Base-by-base conservation (phyloP, 192 early-diverging fungal species). In the Linnemannia schmuckeri region DNA sequence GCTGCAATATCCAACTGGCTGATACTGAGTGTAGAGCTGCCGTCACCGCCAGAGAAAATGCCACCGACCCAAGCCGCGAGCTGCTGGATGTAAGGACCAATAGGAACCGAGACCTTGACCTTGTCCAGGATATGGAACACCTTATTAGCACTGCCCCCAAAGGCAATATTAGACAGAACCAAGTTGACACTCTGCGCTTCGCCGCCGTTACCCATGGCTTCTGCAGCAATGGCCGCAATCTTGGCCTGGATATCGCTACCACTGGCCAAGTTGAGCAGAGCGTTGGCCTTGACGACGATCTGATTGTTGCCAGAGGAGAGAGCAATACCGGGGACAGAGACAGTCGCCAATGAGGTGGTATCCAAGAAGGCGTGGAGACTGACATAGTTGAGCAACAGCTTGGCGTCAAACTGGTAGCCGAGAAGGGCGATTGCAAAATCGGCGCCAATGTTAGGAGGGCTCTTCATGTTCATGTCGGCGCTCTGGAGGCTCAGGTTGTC, bases 131-230 rank as follows among this genome's bases (percentile, higher is more conserved):
- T 83, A 40, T 83, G 82, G 82, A 83, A 83, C 8, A 72, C 70
- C 6, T 54, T 81, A 8, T 72, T 37, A 12, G 79, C 75, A 40
- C 61, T 70, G 22, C 84, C 79, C 22, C 84, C 84, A 47, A 87
- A 87, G 7, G 84, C 84, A 52, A 87, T 81, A 30, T 87, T 87
- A 37, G 84, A 87, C 41, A 87, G 72, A 10, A 87, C 79, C 79
- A 87, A 47, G 76, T 81, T 87, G 41, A 81, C 84, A 24, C 78
- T 78, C 71, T 87, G 79, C 33, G 75, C 40, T 8, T 70, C 78
- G 5, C 75, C 75, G 17, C 84, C 72, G 37, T n/a, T 68, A n/a
- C 79, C 76, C 75, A 87, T 81, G 35, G 81, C 52, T 76, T 87
- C 76, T n/a, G 70, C 44, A 70, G 79, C 84, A 78, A 87, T 81